A percentile compares a stretch with the other conserved stretches of the same genome.
phyloP scores from a whole-genome alignment of 495 filamentous ascomycete genomes.

The Parmelia sp. region DNA sequence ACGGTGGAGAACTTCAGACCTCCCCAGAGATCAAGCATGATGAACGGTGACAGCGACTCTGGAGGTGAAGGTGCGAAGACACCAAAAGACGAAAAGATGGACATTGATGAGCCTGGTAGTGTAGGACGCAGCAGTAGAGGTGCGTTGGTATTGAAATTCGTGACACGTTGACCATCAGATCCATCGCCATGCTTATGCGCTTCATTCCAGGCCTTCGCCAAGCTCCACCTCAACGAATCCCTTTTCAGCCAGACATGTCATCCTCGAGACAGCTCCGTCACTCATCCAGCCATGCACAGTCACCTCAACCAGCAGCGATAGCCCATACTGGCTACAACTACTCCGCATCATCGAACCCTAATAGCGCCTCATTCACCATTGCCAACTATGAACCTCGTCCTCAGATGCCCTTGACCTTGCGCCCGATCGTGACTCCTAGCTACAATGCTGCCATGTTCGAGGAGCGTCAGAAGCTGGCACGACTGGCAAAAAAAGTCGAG shows the following conservation, averaged over 20 bases:
- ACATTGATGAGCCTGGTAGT: conserved; percentile 52
- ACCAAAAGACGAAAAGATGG: conserved; percentile 54
- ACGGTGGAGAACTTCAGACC: conserved; percentile 64
- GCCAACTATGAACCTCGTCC: conserved; percentile 54
- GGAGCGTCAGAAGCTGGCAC: conserved; percentile 37
- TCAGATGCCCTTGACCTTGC: conserved; percentile 51
- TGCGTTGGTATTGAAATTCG: conserved; percentile 20
- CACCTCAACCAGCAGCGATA: conserved; percentile 33
- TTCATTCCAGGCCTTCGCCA: conserved; percentile 54
- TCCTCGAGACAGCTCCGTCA: conserved; percentile 54
- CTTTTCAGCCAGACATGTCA: conserved; percentile 73
- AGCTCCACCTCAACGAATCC: conserved; percentile 67
- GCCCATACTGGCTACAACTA: conserved; percentile 29
- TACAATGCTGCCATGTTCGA: conserved; percentile 60
- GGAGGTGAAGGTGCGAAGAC: conserved; percentile 52
- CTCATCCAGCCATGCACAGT: conserved; percentile 42
- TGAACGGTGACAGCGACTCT: conserved; percentile 45
- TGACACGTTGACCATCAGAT: not conserved
- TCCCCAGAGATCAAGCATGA: conserved; percentile 25
- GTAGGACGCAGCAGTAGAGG: conserved; percentile 57
- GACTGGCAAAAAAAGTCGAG: conserved; percentile 26
- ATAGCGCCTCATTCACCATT: conserved; percentile 45
- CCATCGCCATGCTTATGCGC: not conserved
- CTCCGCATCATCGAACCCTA: conserved; percentile 22
- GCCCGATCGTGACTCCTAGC: conserved; percentile 62